phyloP scores from a whole-genome alignment of 768 basidiomycete genomes.

The Rhizopogon vinicolor region DNA sequence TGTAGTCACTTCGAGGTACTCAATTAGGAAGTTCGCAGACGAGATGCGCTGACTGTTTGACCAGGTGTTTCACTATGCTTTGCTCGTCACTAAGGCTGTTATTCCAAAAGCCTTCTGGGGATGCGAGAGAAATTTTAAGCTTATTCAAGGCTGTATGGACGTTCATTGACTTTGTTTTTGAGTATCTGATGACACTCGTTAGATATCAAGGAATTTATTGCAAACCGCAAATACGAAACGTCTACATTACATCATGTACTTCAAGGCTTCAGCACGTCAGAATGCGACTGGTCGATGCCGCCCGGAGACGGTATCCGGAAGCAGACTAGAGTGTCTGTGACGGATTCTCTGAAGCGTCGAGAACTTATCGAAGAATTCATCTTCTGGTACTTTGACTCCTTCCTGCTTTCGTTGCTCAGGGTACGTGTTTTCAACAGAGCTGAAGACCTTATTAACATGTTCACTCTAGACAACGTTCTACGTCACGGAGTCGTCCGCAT shows the following conservation, averaged over 20 bases:
- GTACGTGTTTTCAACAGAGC: slow-evolving; percentile 37
- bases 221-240: slow-evolving; percentile 76
- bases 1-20: slow-evolving; percentile 61
- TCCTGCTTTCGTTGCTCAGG: slow-evolving; percentile 73
- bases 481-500: slow-evolving; percentile 86
- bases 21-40: neutral
- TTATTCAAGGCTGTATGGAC: slow-evolving; percentile 50
- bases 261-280: slow-evolving; percentile 69
- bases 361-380: slow-evolving; percentile 84
- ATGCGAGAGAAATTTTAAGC: slow-evolving; percentile 53
- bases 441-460: neutral
- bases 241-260: slow-evolving; percentile 70
- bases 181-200: neutral
- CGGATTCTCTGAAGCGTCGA: slow-evolving; percentile 72
- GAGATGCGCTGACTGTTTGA: neutral
- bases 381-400: slow-evolving; percentile 93
- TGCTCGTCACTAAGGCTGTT: slow-evolving; percentile 57
- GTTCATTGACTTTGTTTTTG: neutral
- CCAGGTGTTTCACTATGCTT: slow-evolving; percentile 70
- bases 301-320: slow-evolving; percentile 28
- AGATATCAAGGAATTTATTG: slow-evolving; percentile 77
- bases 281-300: slow-evolving; percentile 77
- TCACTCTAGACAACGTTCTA: slow-evolving; percentile 80
- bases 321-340: slow-evolving; percentile 50
- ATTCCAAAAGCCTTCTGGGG: slow-evolving; percentile 84